These are phyloP conservation scores for Alternaria arbusti DNA, from an alignment of 2,329 filamentous ascomycete species.

Conservation along the genomic window DNA sequence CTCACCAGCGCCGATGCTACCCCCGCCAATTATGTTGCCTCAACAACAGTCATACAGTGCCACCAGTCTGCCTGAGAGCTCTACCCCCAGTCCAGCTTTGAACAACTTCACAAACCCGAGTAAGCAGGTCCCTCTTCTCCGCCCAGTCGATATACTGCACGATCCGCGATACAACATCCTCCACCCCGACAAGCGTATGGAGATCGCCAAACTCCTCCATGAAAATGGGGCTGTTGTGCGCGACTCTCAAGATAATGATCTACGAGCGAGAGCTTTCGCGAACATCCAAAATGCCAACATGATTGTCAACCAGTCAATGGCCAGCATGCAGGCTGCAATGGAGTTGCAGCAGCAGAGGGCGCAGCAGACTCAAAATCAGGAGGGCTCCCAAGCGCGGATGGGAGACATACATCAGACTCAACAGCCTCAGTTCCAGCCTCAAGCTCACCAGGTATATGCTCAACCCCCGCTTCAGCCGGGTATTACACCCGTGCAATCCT, in stretches of 20 bases:
- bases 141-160: not conserved
- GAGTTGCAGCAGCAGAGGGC: not conserved
- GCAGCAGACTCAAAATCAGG: not conserved
- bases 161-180: not conserved
- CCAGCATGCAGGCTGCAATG: not conserved
- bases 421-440: not conserved
- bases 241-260: not conserved
- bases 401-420: not conserved
- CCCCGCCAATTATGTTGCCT: not conserved
- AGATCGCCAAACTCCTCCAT: not conserved
- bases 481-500: not conserved
- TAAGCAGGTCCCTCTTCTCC: not conserved
- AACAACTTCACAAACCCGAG: not conserved
- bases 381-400: not conserved
- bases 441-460: not conserved
- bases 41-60: not conserved
- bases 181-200: not conserved
- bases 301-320: not conserved
- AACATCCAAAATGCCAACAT: not conserved
- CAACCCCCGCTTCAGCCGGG: not conserved
- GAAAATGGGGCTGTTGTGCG: not conserved
- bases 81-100: not conserved
- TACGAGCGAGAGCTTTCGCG: not conserved
- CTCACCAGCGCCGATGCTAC: not conserved
- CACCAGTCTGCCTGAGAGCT: not conserved